Conservation (phyloP, 2,329 filamentous ascomycete species). For the Neophaeococcomyces aloes region DNA sequence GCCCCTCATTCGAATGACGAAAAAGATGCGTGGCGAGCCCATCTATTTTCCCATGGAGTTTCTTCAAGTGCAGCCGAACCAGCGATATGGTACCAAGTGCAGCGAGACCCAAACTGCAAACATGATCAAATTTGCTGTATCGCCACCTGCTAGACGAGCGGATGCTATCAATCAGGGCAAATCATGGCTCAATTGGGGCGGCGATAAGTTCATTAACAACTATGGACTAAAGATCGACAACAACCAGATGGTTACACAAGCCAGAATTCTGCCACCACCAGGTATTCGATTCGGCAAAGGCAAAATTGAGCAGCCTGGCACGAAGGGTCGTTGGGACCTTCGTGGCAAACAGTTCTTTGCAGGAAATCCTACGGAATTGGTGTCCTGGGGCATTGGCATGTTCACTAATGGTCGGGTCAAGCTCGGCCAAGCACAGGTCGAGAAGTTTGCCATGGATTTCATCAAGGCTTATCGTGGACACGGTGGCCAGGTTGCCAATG, state of each 20-base stretch:
- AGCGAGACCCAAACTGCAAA: conserved; percentile 55
- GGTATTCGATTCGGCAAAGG: conserved; percentile 52
- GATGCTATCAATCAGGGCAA: conserved; percentile 59
- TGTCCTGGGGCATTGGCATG: conserved; percentile 64
- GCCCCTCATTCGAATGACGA: conserved; percentile 51
- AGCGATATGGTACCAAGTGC: conserved; percentile 50
- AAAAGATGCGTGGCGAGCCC: conserved; percentile 26
- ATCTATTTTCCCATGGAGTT: conserved; percentile 49
- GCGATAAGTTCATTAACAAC: conserved; percentile 58
- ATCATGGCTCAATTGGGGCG: conserved; percentile 52
- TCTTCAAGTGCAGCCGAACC: conserved; percentile 42
- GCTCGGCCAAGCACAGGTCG: conserved; percentile 34
- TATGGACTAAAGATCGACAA: conserved; percentile 64
- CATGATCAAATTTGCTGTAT: conserved; percentile 94
- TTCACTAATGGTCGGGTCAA: conserved; percentile 47
- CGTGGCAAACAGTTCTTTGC: conserved; percentile 66
- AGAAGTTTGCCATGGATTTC: conserved; percentile 52
- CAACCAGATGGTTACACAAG: conserved; percentile 56
- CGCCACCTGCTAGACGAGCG: conserved; percentile 59
- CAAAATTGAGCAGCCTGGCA: conserved; percentile 48
- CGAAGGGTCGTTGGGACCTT: conserved; percentile 74
- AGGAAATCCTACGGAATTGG: conserved; percentile 52
- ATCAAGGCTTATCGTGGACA: conserved; percentile 49
- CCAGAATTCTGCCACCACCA: conserved; percentile 60
- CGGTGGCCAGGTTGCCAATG: conserved; percentile 46